Conservation (phyloP, 371 early-diverging fungal species). For the Batkoa obscura region DNA sequence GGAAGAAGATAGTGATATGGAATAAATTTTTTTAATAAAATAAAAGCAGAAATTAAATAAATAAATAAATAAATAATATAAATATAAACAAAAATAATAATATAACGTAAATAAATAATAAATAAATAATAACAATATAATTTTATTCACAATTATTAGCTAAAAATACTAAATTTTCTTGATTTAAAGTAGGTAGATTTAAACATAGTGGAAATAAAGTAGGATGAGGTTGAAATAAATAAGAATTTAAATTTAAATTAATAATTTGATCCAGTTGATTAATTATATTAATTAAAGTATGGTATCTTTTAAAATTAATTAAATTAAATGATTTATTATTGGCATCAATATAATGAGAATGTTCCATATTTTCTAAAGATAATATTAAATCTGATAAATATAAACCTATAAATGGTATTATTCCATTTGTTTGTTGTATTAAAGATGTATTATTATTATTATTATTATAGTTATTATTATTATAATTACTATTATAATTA, state of each 20-base stretch:
- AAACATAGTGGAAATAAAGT: neutral
- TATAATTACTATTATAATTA: too few relatives aligned
- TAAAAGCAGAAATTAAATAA: neutral
- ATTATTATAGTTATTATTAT: too few relatives aligned
- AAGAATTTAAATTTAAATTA: neutral
- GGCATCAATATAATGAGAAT: too few relatives aligned
- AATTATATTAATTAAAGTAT: neutral
- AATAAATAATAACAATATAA: neutral
- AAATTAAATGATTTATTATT: neutral
- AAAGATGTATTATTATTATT: too few relatives aligned
- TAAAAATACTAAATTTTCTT: neutral
- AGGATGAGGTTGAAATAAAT: neutral
- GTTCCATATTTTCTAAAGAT: too few relatives aligned
- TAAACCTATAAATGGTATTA: too few relatives aligned
- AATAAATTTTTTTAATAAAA: neutral
- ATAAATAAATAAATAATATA: neutral
- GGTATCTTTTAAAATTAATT: neutral
- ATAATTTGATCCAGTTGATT: neutral
- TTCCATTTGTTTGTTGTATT: too few relatives aligned
- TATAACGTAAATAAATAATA: neutral
- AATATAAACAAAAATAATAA: neutral
- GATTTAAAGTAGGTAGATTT: neutral
- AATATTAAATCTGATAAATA: too few relatives aligned
- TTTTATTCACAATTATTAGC: neutral
- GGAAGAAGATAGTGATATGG: slow-evolving; percentile 8